Base-by-base conservation (phyloP, 2,329 filamentous ascomycete genomes). In the Cladosporium austrohemisphaericum region DNA sequence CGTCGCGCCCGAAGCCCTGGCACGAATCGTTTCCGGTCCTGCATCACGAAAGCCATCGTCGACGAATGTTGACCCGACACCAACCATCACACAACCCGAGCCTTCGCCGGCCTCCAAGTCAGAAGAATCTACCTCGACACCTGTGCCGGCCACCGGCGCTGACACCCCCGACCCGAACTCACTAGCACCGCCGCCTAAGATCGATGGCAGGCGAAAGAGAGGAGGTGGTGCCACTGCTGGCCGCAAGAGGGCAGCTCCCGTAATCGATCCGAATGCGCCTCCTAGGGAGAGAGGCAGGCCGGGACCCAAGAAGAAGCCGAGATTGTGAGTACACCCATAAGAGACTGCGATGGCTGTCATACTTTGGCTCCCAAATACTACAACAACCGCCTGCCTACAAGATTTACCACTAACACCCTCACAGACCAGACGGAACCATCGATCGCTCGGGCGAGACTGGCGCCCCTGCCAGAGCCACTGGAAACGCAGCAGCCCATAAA, bases 291-390 rank as follows among this genome's bases (percentile, higher is more conserved):
- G 61, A 65, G 86, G 86, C 65, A 94, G 95, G 74, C 92, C 93
- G 5, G 92, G 92, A 5, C 92, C 92, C 0, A 97, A 96, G 80
- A 95, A 96, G 81, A 95, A 94, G 75, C 84, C 87, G 57, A 84
- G 86, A 77, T 72, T 95, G 92, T 96, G 85, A 73, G 90, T 85
- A 48, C 22, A 48, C 22, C 14, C 25, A 18, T 14, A 23, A n/a
- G 5, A 10, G 14, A 40, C 18, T 3, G 38, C 22, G 28, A 11
- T 13, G 35, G 11, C 14, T 20, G 8, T 28, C 26, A 23, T 33
- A 14, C 14, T 11, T 20, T 38, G 35, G 14, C 26, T 32, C 13
- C 10, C 32, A 14, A n/a, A n/a, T n/a, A n/a, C n/a, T n/a, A n/a
- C n/a, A n/a, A n/a, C n/a, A n/a, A n/a, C n/a, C 18, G 38, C 20